Conservation (phyloP, 2,329 filamentous ascomycete genomes). For the Geosmithia flava region DNA sequence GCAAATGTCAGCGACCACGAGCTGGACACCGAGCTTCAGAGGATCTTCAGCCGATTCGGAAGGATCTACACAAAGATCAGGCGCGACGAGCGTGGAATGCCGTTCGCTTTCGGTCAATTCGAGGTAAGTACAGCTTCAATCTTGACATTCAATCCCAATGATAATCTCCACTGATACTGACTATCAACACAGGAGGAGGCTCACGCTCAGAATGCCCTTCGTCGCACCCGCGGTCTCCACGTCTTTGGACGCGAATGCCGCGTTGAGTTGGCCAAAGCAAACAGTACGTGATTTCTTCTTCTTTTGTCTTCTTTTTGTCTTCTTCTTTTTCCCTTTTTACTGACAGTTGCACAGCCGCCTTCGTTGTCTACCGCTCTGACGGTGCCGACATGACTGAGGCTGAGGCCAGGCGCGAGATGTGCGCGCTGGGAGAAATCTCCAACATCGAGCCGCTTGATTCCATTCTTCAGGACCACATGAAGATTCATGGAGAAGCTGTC, state of each 20-base stretch:
- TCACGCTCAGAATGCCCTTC: too few species aligned
- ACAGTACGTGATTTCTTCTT: constrained; percentile 28
- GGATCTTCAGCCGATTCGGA: constrained; percentile 40
- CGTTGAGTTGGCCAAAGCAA: constrained; percentile 46
- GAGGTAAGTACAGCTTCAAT: constrained; percentile 29
- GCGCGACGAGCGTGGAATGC: constrained; percentile 44
- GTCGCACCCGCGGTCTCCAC: constrained; percentile 33
- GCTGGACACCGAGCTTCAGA: constrained; percentile 38
- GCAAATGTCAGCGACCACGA: constrained; percentile 31
- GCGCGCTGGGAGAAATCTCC: constrained; percentile 28
- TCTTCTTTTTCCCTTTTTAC: constrained; percentile 6
- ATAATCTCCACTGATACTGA: constrained; percentile 23
- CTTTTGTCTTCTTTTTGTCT: too few species aligned
- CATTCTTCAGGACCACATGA: constrained; percentile 17
- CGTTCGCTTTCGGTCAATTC: constrained; percentile 52
- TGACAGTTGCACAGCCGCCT: constrained; percentile 26
- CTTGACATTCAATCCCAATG: not conserved
- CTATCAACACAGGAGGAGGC: constrained; percentile 27
- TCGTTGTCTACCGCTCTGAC: constrained; percentile 27
- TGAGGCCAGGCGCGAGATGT: constrained; percentile 31
- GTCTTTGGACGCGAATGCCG: constrained; percentile 46
- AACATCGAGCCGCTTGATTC: constrained; percentile 22
- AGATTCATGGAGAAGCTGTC: constrained; percentile 26
- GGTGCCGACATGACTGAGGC: constrained; percentile 22
- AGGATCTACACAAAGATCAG: constrained; percentile 51